Evolutionary conservation across 1,284 basidiomycete species (phyloP).

Genomic region (Sanghuangporus sanghuang): DNA sequence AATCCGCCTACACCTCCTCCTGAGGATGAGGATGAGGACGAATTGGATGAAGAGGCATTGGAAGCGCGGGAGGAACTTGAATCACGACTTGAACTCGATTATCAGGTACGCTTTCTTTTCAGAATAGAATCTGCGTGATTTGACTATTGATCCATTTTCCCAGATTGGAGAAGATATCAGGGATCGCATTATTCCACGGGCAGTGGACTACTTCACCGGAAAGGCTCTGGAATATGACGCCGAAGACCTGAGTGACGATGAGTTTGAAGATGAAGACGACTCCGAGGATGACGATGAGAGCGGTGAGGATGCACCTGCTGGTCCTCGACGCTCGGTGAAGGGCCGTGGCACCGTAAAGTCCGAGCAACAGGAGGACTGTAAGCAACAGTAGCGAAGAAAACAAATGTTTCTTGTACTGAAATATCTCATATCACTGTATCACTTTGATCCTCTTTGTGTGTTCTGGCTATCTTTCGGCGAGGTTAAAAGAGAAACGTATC

Average conservation of each 20-base stretch:
- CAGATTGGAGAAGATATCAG: constrained; percentile 94
- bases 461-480: too few relatives aligned
- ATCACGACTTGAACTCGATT: constrained; percentile 92
- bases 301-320: constrained; percentile 30
- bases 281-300: constrained; percentile 37
- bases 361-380: neutral
- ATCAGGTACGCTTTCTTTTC: constrained; percentile 47
- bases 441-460: too few relatives aligned
- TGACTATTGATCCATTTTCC: neutral
- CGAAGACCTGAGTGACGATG: constrained; percentile 67
- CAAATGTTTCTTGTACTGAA: too few relatives aligned
- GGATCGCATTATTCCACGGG: constrained; percentile 93
- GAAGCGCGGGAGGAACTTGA: constrained; percentile 67
- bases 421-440: too few relatives aligned
- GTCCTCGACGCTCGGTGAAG: neutral
- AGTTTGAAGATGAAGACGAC: constrained; percentile 42
- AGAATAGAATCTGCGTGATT: neutral
- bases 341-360: neutral
- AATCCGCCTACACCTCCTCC: constrained; percentile 74
- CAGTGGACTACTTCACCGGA: constrained; percentile 95
- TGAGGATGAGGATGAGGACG: constrained; percentile 57
- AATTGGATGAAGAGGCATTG: constrained; percentile 64
- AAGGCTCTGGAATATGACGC: constrained; percentile 91
- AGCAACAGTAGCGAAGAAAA: neutral
- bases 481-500: too few relatives aligned